Evolutionary conservation across 2,329 filamentous ascomycete species (phyloP).

Genomic region (Fusarium dlaminii): DNA sequence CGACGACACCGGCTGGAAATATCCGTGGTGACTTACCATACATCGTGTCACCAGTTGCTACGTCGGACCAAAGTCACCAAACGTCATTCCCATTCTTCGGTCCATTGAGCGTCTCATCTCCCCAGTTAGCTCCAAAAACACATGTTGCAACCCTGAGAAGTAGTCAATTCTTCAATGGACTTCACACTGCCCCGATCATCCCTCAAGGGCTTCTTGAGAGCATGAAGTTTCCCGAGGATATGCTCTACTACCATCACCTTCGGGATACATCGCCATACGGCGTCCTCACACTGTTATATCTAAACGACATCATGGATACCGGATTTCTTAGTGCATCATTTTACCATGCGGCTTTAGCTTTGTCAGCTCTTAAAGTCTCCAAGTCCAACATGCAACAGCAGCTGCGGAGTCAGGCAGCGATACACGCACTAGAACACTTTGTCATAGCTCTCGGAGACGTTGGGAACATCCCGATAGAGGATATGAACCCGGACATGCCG

Average conservation of each 20-base stretch:
- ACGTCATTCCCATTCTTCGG: not conserved
- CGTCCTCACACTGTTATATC: slow-evolving; percentile 7
- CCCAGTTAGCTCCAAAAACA: not conserved
- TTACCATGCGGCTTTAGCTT: slow-evolving; percentile 22
- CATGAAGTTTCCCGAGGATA: slow-evolving; percentile 27
- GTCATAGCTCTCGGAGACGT: slow-evolving; percentile 17
- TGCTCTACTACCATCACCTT: slow-evolving; percentile 32
- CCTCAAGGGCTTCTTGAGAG: slow-evolving; percentile 11
- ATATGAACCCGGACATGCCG: not conserved
- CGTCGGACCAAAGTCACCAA: not conserved
- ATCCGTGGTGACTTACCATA: not conserved
- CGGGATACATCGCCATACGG: slow-evolving; percentile 15
- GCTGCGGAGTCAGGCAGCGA: not conserved
- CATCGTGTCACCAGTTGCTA: not conserved
- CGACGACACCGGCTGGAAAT: not conserved
- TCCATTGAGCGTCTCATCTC: not conserved
- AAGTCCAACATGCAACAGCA: not conserved
- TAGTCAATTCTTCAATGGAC: not conserved
- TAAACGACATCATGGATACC: slow-evolving; percentile 8
- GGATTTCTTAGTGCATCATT: slow-evolving; percentile 11
- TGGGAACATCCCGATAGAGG: slow-evolving; percentile 9
- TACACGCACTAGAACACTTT: slow-evolving; percentile 29
- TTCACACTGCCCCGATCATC: slow-evolving; percentile 1
- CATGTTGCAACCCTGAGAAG: not conserved
- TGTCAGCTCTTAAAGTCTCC: slow-evolving; percentile 25